Conservation (phyloP, 148 eudicot species). For the Cornus kousa region DNA sequence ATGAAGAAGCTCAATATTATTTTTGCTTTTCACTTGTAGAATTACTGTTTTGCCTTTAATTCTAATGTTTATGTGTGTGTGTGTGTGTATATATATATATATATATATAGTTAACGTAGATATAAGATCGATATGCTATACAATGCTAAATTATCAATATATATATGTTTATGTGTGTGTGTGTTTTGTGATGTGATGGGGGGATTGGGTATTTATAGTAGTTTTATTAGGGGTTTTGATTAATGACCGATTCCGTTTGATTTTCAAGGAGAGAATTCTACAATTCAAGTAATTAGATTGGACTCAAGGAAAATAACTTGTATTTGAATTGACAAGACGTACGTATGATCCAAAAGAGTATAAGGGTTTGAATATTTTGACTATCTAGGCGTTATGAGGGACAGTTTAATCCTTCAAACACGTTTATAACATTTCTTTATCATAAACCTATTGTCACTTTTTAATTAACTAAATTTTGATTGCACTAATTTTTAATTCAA, state of each 20-base stretch:
- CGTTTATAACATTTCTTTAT: neutral
- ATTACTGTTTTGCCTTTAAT: neutral
- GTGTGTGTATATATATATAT: no score
- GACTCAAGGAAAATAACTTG: conserved; percentile 13
- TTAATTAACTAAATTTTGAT: no score
- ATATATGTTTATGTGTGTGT: neutral
- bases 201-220: neutral
- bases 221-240: neutral
- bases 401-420: conserved; percentile 24
- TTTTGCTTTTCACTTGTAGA: neutral
- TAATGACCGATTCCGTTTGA: neutral
- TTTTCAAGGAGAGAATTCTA: conserved; percentile 1
- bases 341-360: conserved; percentile 13
- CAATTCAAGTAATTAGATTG: conserved; percentile 14
- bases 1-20: neutral
- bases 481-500: no score
- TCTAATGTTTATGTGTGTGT: neutral
- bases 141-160: no score
- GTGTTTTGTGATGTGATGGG: neutral
- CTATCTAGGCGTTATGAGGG: conserved; percentile 7
- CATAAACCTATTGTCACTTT: no score
- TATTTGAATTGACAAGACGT: conserved; percentile 10
- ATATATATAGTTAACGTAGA: no score
- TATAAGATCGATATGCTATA: no score
- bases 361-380: conserved; percentile 25